Evolutionary conservation across 2,329 filamentous ascomycete genomes (phyloP).

Genomic region (Cladophialophora bantiana): DNA sequence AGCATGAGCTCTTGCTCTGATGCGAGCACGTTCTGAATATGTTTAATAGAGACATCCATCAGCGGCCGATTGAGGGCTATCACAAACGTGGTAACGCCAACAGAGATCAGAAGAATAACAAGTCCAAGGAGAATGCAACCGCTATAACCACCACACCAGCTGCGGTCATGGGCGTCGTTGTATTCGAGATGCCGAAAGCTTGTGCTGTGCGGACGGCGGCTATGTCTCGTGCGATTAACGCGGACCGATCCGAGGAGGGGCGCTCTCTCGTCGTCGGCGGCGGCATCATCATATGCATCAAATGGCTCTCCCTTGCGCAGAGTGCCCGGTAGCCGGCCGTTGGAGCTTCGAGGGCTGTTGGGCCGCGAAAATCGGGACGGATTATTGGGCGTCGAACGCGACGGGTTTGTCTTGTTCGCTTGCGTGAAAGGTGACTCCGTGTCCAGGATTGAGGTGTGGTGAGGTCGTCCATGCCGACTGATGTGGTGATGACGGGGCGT

Average conservation of each 20-base stretch:
- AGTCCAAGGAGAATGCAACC: conserved; percentile 85
- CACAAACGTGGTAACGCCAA: conserved; percentile 87
- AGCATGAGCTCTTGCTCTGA: conserved; percentile 96
- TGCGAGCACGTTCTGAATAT: conserved; percentile 87
- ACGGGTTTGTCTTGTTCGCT: conserved; percentile 68
- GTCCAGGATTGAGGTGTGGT: conserved; percentile 75
- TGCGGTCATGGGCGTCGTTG: conserved; percentile 69
- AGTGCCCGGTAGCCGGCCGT: conserved; percentile 53
- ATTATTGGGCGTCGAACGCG: conserved; percentile 55
- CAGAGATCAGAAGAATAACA: conserved; percentile 79
- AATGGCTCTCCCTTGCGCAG: conserved; percentile 70
- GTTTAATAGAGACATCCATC: conserved; percentile 75
- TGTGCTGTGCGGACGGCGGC: conserved; percentile 61
- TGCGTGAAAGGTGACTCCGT: conserved; percentile 80
- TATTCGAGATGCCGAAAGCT: conserved; percentile 76
- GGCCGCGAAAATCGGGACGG: conserved; percentile 67
- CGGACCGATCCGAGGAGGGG: conserved; percentile 75
- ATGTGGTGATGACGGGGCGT: conserved; percentile 80
- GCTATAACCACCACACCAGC: conserved; percentile 77
- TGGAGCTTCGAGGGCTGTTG: conserved; percentile 69
- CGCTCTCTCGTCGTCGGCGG: conserved; percentile 83
- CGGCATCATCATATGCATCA: conserved; percentile 79
- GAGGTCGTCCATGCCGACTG: conserved; percentile 76
- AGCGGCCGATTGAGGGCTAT: conserved; percentile 91
- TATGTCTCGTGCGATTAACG: conserved; percentile 64